Evolutionary conservation across 2,329 filamentous ascomycete genomes (phyloP).

Genomic region (Nothopassalora personata): DNA sequence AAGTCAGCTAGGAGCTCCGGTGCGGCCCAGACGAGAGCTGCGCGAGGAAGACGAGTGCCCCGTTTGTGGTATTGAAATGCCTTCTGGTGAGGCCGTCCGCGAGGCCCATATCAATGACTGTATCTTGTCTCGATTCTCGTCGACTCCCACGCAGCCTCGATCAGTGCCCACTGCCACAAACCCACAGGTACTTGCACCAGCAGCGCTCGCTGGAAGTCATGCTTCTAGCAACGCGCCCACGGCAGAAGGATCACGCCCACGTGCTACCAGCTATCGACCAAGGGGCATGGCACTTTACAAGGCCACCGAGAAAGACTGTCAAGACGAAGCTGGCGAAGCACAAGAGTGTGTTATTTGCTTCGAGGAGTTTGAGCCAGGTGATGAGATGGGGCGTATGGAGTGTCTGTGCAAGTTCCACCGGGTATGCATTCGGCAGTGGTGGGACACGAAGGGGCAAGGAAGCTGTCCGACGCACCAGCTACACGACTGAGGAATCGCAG

Average conservation of each 20-base stretch:
- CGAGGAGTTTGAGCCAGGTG: conserved; percentile 58
- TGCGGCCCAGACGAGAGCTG: conserved; percentile 27
- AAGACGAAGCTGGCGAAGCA: conserved; percentile 44
- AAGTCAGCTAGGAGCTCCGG: not conserved
- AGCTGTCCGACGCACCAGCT: conserved; percentile 57
- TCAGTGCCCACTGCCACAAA: conserved; percentile 16
- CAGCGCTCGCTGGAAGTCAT: conserved; percentile 2
- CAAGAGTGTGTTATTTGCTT: conserved; percentile 61
- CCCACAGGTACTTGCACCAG: conserved; percentile 7
- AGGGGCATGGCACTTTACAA: conserved; percentile 47
- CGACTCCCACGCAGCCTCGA: conserved; percentile 15
- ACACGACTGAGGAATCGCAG: conserved; percentile 26
- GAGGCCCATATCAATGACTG: conserved; percentile 41
- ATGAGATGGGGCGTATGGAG: conserved; percentile 55
- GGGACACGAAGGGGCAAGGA: conserved; percentile 50
- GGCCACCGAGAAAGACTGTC: conserved; percentile 60
- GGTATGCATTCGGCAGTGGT: conserved; percentile 57
- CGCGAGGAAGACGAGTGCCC: conserved; percentile 74
- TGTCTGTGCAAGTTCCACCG: conserved; percentile 62
- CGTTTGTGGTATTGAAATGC: conserved; percentile 67
- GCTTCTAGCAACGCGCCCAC: conserved; percentile 11
- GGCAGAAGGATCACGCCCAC: conserved; percentile 17
- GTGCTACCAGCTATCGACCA: conserved; percentile 32
- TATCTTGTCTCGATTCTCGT: conserved; percentile 26
- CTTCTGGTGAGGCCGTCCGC: conserved; percentile 45